Evolutionary conservation across 148 eudicot genomes (phyloP), one percentile per base, ranked within the genome.

Genomic region (Amaranthus cruentus): DNA sequence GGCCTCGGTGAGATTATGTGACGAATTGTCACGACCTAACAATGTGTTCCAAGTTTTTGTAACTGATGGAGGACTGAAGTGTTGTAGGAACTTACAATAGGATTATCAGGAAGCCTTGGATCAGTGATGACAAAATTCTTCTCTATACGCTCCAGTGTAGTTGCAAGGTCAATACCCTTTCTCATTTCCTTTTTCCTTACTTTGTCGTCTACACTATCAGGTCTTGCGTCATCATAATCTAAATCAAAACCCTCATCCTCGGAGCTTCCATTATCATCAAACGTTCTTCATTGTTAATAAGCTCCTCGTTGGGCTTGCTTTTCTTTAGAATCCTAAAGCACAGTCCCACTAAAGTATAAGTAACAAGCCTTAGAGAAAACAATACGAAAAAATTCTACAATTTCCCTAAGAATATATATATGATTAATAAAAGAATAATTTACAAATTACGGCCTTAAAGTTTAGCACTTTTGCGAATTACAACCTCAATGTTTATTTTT

Each of bases 61-160:
- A 59, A 69, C 56, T 68, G 12, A 47, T 65, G 68, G 10, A 15
- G 11, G 42, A 55, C 15, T 62, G 47, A 7, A 47, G 56, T 8
- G 56, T 14, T 3, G 0, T 38, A 79, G 63, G 69, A 69, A 67
- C 96, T 85, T 86, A 96, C 99, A 82, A 96, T 96, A 79, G 99
- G 99, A 82, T 96, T 96, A 81, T 96, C 99, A 67, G 99, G 99
- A 69, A 96, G 84, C 82, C 99, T 83, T 57, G 99, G 99, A 85
- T 96, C 99, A 55, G 99, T 92, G 69, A 96, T 92, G 79, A 96
- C 99, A 71, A 96, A 96, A 55, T 96, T 96, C 64, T 96, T 96
- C 88, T 92, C 99, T 6, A 96, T 96, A 89, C 99, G 96, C 84
- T 96, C 97, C 60, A 96, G 97, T 11, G 99, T 96, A 28, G 99